Base-by-base conservation (phyloP, 2,329 filamentous ascomycete genomes). In the Onygenales sp. region DNA sequence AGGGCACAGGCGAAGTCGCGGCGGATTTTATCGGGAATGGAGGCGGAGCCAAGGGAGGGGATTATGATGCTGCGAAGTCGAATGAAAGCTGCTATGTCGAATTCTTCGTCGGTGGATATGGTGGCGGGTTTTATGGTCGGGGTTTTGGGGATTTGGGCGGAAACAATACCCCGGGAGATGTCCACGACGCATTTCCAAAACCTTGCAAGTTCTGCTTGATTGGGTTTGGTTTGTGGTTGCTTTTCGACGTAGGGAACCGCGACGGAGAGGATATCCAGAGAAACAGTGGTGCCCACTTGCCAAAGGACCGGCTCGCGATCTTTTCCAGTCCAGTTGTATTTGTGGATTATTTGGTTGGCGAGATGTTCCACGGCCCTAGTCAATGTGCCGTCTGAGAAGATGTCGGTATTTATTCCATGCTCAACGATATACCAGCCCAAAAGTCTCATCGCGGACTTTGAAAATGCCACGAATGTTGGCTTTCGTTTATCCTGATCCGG, bases 401-500 rank as follows among this genome's bases (percentile, higher is more conserved):
- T 81, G 37, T 86, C 82, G n/a, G 73, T 63, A 27, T 87, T 82
- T 51, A 72, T 70, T 1, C 69, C 70, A 51, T 70, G 62, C 1
- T 70, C 67, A 6, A 61, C 55, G 45, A 72, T 60, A 53, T 73
- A 73, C 68, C 69, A 72, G 47, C 62, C 65, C 21, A 94, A 69
- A 45, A 89, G 79, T 2, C 77, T 73, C 78, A 95, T 93, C 54
- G 86, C 83, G 17, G 82, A 81, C 67, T 93, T 95, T 1, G 91
- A 89, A 64, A 97, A 81, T 36, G 93, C 92, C 52, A 98, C 83
- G 64, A 90, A 97, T 0, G 89, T 95, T 6, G 88, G 86, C 53
- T 82, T 82, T 49, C 72, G 68, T 49, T 61, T 66, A 59, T 66
- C 67, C 52, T 58, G 70, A 52, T 56, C 68, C 21, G 56, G 63